These are phyloP conservation scores for Psidium guajava DNA, from an alignment of 345 rosid genomes.

Conservation along the genomic window DNA sequence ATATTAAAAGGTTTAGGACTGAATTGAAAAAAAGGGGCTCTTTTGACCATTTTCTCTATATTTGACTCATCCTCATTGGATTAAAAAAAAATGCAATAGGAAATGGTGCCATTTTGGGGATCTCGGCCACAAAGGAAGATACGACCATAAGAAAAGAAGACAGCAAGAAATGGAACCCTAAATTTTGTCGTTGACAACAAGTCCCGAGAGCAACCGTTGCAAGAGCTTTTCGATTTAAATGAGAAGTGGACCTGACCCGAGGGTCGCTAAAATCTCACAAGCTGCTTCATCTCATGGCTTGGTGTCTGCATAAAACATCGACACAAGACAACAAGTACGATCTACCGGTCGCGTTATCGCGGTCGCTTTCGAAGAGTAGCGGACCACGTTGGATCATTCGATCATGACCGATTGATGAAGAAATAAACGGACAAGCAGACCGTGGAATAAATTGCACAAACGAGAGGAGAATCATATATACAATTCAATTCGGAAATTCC, in stretches of 20 bases:
- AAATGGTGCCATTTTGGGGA: neutral
- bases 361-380: neutral
- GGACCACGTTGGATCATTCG: neutral
- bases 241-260: neutral
- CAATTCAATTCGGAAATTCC: neutral
- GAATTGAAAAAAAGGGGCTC: too few species aligned
- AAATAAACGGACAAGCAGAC: neutral
- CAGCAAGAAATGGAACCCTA: neutral
- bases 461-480: neutral
- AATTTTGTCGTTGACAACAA: neutral
- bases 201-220: neutral
- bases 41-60: neutral
- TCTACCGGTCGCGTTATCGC: neutral
- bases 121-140: neutral
- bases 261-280: neutral
- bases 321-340: neutral
- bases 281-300: neutral
- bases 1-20: too few species aligned
- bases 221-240: neutral
- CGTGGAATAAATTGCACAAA: neutral
- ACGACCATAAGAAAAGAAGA: neutral
- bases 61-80: neutral
- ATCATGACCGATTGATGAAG: neutral
- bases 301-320: neutral
- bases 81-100: neutral